phyloP scores from a whole-genome alignment of 1,284 basidiomycete species.

The Fomitopsis schrenkii region DNA sequence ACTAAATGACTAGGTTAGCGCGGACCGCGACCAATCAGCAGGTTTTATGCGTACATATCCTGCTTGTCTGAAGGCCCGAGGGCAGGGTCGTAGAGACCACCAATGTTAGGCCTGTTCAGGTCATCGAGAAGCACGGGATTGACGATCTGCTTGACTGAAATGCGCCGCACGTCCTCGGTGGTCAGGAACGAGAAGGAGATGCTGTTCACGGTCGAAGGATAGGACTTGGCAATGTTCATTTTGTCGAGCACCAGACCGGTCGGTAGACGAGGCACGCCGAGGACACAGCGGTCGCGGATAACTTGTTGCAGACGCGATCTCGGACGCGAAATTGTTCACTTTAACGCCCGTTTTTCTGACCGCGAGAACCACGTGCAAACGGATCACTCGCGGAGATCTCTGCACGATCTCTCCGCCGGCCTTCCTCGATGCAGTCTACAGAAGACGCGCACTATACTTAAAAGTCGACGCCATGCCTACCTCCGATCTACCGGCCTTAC shows the following conservation, averaged over 20 bases:
- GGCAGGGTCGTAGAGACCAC: slow-evolving; percentile 94
- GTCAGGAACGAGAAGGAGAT: slow-evolving; percentile 96
- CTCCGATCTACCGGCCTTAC: too few species aligned
- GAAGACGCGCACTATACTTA: too few species aligned
- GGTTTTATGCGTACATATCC: slow-evolving; percentile 69
- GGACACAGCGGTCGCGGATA: neutral
- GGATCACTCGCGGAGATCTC: neutral
- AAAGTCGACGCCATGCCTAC: too few species aligned
- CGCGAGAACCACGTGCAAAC: neutral
- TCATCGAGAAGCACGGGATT: slow-evolving; percentile 95
- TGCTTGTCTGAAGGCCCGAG: slow-evolving; percentile 86
- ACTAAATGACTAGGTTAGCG: slow-evolving; percentile 39
- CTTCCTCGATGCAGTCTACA: too few species aligned
- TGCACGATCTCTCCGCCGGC: neutral
- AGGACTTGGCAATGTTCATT: slow-evolving; percentile 93
- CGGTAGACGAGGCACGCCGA: neutral
- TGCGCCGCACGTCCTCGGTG: slow-evolving; percentile 85
- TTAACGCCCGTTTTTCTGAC: neutral
- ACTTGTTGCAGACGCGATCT: neutral
- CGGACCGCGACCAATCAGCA: neutral
- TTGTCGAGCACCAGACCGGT: neutral
- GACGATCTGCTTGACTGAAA: slow-evolving; percentile 96
- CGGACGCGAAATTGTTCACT: neutral
- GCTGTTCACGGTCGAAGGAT: slow-evolving; percentile 81
- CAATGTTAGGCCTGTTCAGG: slow-evolving; percentile 86